Conservation (phyloP, 768 basidiomycete species). For the Daedaleopsis sinensis region DNA sequence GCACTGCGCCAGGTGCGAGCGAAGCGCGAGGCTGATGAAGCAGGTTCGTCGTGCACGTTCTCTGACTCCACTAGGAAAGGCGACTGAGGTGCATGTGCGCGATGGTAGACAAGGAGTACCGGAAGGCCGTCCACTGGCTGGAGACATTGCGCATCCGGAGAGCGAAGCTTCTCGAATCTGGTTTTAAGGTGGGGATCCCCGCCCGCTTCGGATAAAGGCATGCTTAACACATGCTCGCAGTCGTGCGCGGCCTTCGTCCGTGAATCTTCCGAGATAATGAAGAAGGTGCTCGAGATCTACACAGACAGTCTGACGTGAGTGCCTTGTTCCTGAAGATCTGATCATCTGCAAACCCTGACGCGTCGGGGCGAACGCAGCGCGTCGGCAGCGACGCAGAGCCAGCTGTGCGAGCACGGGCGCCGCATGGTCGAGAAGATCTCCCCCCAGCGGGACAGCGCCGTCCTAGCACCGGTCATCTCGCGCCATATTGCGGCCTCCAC, state of each 20-base stretch:
- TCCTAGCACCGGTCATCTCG: conserved; percentile 57
- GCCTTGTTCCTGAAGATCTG: background rate
- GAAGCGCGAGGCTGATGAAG: conserved; percentile 91
- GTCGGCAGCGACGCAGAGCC: conserved; percentile 74
- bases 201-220: background rate
- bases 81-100: background rate
- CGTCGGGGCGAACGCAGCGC: conserved; percentile 51
- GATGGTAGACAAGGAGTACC: conserved; percentile 80
- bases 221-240: conserved; percentile 40
- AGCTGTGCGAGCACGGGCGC: conserved; percentile 68
- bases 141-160: conserved; percentile 85
- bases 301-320: conserved; percentile 78
- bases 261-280: conserved; percentile 68
- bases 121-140: conserved; percentile 89
- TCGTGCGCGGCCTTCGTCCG: conserved; percentile 80
- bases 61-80: background rate
- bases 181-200: conserved; percentile 62
- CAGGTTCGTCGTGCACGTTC: conserved; percentile 52
- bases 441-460: conserved; percentile 68
- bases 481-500: conserved; percentile 65
- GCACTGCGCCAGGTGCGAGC: conserved; percentile 78
- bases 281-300: conserved; percentile 69
- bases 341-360: background rate
- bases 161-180: conserved; percentile 81
- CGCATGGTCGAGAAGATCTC: conserved; percentile 66